Evolutionary conservation across 106 monocot species (phyloP), one percentile per base, ranked within the genome.

Genomic region (Dioscorea alata): DNA sequence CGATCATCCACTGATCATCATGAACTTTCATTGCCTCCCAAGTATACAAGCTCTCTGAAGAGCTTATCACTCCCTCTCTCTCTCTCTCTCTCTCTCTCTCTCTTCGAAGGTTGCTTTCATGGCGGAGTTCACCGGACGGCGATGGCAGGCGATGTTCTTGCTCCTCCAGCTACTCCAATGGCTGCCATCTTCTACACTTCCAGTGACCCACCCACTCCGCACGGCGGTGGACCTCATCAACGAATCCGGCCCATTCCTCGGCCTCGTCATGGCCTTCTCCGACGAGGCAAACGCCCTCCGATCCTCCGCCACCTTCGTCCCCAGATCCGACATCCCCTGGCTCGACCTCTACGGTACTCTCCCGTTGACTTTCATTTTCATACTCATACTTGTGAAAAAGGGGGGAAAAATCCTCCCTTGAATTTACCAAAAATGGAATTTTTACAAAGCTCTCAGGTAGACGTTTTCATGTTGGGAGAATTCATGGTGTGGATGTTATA

Each of bases 381-480:
- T 28, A 28, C 28, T 3, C 28, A 28, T 28, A 28, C 28, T 28
- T 28, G 28, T 1, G 28, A 28, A 28, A 28, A 28, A 28, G 28
- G 28, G 28, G 1, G 3, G 3, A 28, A 28, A 28, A 28, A 28
- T 28, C 28, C 42, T 42, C 42, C 42, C 42, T 42, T 28, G 0
- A 42, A 3, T 42, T 2, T 5, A 42, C 42, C 17, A 34, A 49
- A 28, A 49, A 10, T 12, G 14, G 18, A 33, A 32, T 34, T 65
- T 6, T 57, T 16, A 74, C 42, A 22, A 34, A 48, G 35, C 13
- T 10, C 20, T 57, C 71, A 88, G 88, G 88, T 32, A 49, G 88
- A 66, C 23, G 82, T 69, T 89, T 79, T 72, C 85, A 85, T 17
- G 65, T 89, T 32, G 88, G 88, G 18, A 82, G 72, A 49, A 82